phyloP scores from a whole-genome alignment of 805 yeast genomes.

The Suhomyces sp. region DNA sequence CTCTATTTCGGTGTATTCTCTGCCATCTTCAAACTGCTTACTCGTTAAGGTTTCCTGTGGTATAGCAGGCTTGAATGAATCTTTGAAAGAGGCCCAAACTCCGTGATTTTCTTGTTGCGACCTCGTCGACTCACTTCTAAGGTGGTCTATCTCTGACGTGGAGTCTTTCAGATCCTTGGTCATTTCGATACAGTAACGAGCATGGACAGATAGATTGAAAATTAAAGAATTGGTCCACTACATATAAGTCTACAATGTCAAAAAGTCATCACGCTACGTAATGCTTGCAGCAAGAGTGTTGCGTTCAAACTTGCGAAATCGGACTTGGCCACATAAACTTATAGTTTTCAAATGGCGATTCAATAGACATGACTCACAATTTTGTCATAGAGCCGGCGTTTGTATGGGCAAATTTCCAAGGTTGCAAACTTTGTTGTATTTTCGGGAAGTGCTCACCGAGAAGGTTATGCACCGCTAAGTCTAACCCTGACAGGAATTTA shows the following conservation, averaged over 20 bases:
- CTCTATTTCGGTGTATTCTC: constrained; percentile 27
- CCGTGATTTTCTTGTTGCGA: constrained; percentile 14
- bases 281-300: too few species aligned
- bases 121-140: constrained; percentile 14
- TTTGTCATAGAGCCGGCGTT: constrained; percentile 1
- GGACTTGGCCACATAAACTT: constrained; percentile 1
- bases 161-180: constrained; percentile 2
- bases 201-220: too few species aligned
- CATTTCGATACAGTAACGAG: too few species aligned
- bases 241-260: too few species aligned
- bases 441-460: constrained; percentile 4
- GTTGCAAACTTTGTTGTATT: constrained; percentile 2
- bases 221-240: too few species aligned
- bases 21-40: constrained; percentile 17
- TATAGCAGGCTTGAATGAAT: constrained; percentile 37
- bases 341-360: constrained; percentile 7
- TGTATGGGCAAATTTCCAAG: neutral
- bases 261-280: too few species aligned
- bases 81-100: constrained; percentile 26
- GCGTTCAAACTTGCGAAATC: neutral
- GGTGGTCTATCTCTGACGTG: constrained; percentile 11
- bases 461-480: too few species aligned
- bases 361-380: constrained; percentile 6
- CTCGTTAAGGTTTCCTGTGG: constrained; percentile 19
- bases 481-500: too few species aligned